A percentile compares a stretch with the other conserved stretches of the same genome.
These are phyloP conservation scores for Pichia californica DNA, from an alignment of 805 yeast genomes.

Conservation along the genomic window DNA sequence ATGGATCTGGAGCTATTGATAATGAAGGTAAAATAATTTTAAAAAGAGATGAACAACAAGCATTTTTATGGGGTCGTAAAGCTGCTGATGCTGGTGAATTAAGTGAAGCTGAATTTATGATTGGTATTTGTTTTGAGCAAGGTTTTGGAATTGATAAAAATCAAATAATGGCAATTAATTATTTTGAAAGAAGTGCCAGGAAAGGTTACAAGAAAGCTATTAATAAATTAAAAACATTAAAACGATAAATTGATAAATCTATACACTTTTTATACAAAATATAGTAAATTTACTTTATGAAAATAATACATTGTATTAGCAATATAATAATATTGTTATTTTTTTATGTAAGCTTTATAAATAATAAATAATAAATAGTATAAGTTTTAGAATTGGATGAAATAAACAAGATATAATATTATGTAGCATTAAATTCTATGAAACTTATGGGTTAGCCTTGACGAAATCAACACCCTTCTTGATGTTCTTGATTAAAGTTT, in stretches of 20 bases:
- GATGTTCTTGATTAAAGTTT: slow-evolving; percentile 85
- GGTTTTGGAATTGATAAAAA: slow-evolving; percentile 52
- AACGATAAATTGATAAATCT: background rate
- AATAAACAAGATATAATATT: too few relatives aligned
- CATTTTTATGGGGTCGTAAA: slow-evolving; percentile 57
- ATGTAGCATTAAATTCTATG: too few relatives aligned
- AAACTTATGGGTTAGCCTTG: slow-evolving; percentile 53
- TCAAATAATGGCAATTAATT: slow-evolving; percentile 37
- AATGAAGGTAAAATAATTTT: slow-evolving; percentile 28
- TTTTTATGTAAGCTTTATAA: background rate
- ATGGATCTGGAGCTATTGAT: slow-evolving; percentile 59
- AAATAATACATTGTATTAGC: too few relatives aligned
- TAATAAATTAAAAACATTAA: slow-evolving; percentile 27
- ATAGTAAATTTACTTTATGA: too few relatives aligned
- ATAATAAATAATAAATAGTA: slow-evolving; percentile 2
- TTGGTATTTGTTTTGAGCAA: slow-evolving; percentile 61
- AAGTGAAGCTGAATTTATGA: slow-evolving; percentile 58
- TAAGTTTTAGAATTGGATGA: too few relatives aligned
- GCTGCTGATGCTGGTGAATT: slow-evolving; percentile 54
- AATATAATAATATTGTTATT: background rate
- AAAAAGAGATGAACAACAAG: slow-evolving; percentile 53
- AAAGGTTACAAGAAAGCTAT: slow-evolving; percentile 56
- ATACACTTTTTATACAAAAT: too few relatives aligned
- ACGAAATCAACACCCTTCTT: slow-evolving; percentile 90
- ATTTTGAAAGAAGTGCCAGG: slow-evolving; percentile 55